A percentile compares a stretch with the other conserved stretches of the same genome.
These are phyloP conservation scores for Gossypium rotundifolium DNA, from an alignment of 345 rosid genomes.

Conservation along the genomic window DNA sequence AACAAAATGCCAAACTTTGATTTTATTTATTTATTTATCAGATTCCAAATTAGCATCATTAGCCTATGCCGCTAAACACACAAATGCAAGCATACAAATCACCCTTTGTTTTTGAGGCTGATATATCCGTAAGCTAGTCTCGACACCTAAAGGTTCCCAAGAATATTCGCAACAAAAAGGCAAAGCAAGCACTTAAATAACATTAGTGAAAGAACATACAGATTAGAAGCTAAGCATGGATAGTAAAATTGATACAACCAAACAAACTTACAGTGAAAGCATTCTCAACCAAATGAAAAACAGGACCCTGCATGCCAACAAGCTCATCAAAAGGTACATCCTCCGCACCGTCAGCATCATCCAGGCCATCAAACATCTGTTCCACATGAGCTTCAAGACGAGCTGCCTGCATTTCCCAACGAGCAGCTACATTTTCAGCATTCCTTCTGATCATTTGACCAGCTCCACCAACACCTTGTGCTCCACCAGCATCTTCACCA, in stretches of 20 bases:
- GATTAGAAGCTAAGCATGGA: not conserved
- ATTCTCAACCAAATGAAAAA: constrained; percentile 98
- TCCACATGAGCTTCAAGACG: constrained; percentile 99
- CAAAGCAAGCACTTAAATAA: not conserved
- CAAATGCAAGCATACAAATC: not conserved
- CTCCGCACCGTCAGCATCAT: constrained; percentile 99
- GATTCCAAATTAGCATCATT: not conserved
- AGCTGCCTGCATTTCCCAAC: constrained; percentile 99
- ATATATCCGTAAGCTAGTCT: not conserved
- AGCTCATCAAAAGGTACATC: constrained; percentile 99
- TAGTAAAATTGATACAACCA: not conserved
- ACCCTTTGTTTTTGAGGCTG: not conserved
- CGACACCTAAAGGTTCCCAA: not conserved
- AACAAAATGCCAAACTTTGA: not conserved
- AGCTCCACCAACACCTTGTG: constrained; percentile 70
- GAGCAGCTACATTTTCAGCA: constrained; percentile 96
- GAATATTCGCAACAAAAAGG: too few species aligned
- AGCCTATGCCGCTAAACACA: not conserved
- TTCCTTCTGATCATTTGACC: constrained; percentile 73
- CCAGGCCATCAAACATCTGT: constrained; percentile 98
- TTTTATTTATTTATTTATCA: not conserved
- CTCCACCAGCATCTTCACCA: constrained; percentile 77
- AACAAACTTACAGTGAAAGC: constrained; percentile 83
- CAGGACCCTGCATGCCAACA: constrained; percentile 99
- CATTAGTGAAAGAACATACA: too few species aligned